Base-by-base conservation (phyloP, 2,329 filamentous ascomycete genomes). In the Pseudogymnoascus sp. region DNA sequence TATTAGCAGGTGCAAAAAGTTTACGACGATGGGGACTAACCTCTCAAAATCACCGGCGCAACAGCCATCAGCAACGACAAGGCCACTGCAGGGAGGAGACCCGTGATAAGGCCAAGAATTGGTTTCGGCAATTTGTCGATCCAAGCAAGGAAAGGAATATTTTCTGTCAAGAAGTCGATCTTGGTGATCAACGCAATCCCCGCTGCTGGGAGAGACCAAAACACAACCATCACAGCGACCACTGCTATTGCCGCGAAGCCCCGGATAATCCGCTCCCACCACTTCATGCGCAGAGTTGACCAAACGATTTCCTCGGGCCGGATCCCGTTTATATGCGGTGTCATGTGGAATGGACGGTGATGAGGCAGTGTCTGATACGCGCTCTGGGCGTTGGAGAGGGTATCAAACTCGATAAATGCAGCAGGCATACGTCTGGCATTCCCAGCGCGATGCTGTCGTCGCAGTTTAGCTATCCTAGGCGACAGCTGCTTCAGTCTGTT, bases 141-240 rank as follows among this genome's bases (percentile, higher is more conserved):
- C 71, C 84, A 89, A 11, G 68, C 66, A 33, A 88, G 75, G 72
- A 81, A 88, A 8, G 74, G 76, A 16, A 85, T 74, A 58, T 78
- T 79, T 6, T 76, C 65, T 1, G 77, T 81, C 38, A 87, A 69
- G 63, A 75, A 80, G 64, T 83, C 78, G 67, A 89, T 80, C 70
- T 89, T 88, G 35, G 85, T 87, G 65, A 88, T 81, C 11, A 81
- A 76, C 70, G 83, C 86, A 23, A 89, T 83, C 19, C 85, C 74
- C 2, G 83, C 84, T n/a, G 86, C 82, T 0, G 86, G 86, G 61
- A 89, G 81, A 2, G 85, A 82, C 85, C 86, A 89, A 75, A 89
- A 88, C 59, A 88, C 74, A 65, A 89, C 83, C 63, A 86, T 74
- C 1, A 77, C 78, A 14, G 79, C 74, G 23, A 88, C 80, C 31